Evolutionary conservation across 345 rosid species (phyloP).

Genomic region (Iberis pinnata): DNA sequence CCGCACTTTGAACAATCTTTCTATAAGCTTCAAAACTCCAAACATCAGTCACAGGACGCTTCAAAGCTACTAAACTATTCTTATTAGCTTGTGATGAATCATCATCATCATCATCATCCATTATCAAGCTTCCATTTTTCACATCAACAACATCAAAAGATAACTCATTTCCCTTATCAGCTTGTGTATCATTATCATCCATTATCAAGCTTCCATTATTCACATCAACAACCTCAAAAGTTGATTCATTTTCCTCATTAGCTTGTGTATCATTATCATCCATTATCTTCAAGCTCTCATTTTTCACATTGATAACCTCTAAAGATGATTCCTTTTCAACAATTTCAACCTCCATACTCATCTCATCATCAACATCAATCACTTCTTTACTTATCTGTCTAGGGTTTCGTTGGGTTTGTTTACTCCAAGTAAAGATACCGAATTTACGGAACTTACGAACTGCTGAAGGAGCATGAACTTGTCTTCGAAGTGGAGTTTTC

Average conservation of each 20-base stretch:
- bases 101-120: slow-evolving; percentile 9
- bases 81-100: slow-evolving; percentile 1
- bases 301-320: background rate
- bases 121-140: slow-evolving; percentile 14
- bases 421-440: slow-evolving; percentile 3
- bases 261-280: slow-evolving; percentile 2
- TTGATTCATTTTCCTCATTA: background rate
- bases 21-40: slow-evolving; percentile 26
- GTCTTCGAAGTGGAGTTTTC: slow-evolving; percentile 24
- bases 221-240: background rate
- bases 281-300: slow-evolving; percentile 15
- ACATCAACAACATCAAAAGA: slow-evolving; percentile 4
- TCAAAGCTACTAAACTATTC: slow-evolving; percentile 12
- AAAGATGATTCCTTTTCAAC: slow-evolving; percentile 3
- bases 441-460: slow-evolving; percentile 8
- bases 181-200: slow-evolving; percentile 4
- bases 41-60: slow-evolving; percentile 17
- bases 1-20: slow-evolving; percentile 22
- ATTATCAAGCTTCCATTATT: slow-evolving; percentile 14
- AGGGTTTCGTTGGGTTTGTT: background rate
- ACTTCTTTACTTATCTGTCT: too few relatives aligned
- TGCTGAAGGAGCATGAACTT: slow-evolving; percentile 26
- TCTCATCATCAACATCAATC: background rate
- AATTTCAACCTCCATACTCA: slow-evolving; percentile 19
- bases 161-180: background rate